Conservation (phyloP, 176 grass and related monocot species). For the Hyparrhenia diplandra region DNA sequence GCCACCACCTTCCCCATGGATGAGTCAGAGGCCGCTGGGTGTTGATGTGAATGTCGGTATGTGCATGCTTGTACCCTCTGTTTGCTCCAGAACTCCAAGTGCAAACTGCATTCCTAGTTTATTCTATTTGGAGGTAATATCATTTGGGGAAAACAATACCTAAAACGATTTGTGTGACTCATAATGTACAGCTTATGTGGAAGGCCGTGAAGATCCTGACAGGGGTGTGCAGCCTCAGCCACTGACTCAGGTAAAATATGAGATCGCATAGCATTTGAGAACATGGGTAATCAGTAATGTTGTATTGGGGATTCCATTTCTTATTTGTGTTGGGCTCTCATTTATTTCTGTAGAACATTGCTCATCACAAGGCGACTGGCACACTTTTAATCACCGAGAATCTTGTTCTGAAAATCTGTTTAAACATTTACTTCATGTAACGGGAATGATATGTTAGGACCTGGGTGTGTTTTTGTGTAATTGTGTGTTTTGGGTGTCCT, state of each 20-base stretch:
- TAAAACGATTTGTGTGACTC: conserved; percentile 9
- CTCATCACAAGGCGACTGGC: background rate
- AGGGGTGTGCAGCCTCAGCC: conserved; percentile 49
- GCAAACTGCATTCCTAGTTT: background rate
- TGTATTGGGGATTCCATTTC: background rate
- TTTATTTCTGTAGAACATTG: background rate
- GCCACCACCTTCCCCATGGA: conserved; percentile 81
- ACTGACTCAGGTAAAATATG: conserved; percentile 66
- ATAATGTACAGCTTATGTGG: conserved; percentile 65
- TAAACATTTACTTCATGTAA: background rate
- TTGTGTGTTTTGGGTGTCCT: background rate
- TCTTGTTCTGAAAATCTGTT: background rate
- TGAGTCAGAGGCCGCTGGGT: conserved; percentile 64
- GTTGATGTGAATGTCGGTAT: conserved; percentile 95
- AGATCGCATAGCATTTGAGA: background rate
- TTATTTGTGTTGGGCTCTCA: background rate
- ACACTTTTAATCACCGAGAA: too few relatives aligned
- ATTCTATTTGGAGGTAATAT: background rate
- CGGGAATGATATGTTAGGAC: background rate
- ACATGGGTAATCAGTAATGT: background rate
- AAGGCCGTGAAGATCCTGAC: conserved; percentile 71
- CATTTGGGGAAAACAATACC: conserved; percentile 2
- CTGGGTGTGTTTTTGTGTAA: background rate
- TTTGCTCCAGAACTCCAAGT: background rate
- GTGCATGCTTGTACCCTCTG: conserved; percentile 13